Percentiles rank a stretch among this genome's conserved stretches.
Evolutionary conservation across 192 early-diverging fungal genomes (phyloP).

Genomic region (Cladochytrium replicatum): DNA sequence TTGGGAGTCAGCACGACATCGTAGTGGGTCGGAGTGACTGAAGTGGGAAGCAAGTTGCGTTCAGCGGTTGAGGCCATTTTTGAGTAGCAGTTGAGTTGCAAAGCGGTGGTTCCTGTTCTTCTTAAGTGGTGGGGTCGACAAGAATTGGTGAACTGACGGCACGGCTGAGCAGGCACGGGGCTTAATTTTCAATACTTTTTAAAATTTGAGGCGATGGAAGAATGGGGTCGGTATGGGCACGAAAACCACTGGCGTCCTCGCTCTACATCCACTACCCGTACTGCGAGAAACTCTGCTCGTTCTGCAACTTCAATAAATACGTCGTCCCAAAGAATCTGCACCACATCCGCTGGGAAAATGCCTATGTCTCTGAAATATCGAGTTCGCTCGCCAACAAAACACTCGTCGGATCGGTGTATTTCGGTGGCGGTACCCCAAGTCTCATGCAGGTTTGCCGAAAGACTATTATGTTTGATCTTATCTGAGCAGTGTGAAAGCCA

Average conservation of each 20-base stretch:
- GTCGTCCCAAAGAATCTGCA: slow-evolving; percentile 3
- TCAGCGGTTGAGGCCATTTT: too few species aligned
- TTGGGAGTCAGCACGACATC: slow-evolving; percentile 68
- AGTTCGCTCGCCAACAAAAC: slow-evolving; percentile 3
- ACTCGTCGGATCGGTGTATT: slow-evolving; percentile 19
- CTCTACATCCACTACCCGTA: slow-evolving; percentile 32
- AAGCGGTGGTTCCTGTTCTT: too few species aligned
- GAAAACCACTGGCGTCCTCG: too few species aligned
- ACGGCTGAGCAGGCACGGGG: too few species aligned
- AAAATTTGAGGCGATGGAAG: too few species aligned
- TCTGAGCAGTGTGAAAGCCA: neutral
- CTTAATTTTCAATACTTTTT: too few species aligned
- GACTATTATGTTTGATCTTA: neutral
- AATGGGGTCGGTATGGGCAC: too few species aligned
- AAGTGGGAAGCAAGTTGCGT: slow-evolving; percentile 75
- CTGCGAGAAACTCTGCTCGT: slow-evolving; percentile 27
- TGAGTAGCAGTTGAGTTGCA: too few species aligned
- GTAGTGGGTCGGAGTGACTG: slow-evolving; percentile 77
- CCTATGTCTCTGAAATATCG: slow-evolving; percentile 6
- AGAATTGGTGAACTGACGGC: too few species aligned
- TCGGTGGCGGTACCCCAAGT: slow-evolving; percentile 34
- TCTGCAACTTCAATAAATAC: slow-evolving; percentile 36
- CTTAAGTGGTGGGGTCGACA: too few species aligned
- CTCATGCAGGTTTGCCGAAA: slow-evolving; percentile 5
- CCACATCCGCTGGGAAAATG: slow-evolving; percentile 14